A percentile compares a stretch with the other conserved stretches of the same genome.
Evolutionary conservation across 257 asterid species (phyloP).

Genomic region (Lithospermum erythrorhizon): DNA sequence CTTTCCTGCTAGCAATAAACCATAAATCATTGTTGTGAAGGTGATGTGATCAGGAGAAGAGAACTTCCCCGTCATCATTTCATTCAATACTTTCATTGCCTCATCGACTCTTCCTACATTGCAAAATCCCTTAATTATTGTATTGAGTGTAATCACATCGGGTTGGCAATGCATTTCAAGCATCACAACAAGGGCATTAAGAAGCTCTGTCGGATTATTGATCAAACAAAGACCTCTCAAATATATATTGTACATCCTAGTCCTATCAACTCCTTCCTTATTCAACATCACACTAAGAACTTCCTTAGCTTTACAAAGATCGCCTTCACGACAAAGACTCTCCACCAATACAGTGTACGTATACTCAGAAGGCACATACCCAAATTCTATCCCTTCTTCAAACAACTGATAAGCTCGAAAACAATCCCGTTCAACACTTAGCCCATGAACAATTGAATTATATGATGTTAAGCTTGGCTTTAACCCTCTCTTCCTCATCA

Average conservation of each 20-base stretch:
- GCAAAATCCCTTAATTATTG: conserved; percentile 74
- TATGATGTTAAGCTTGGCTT: conserved; percentile 53
- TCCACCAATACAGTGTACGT: conserved; percentile 67
- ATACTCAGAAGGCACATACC: conserved; percentile 65
- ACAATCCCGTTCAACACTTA: conserved; percentile 55
- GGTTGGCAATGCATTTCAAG: conserved; percentile 69
- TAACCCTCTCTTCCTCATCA: conserved; percentile 70
- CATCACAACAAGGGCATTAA: conserved; percentile 66
- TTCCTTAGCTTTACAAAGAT: conserved; percentile 54
- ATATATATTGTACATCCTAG: conserved; percentile 73
- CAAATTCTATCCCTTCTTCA: conserved; percentile 53
- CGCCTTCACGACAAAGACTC: conserved; percentile 52
- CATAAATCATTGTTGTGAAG: conserved; percentile 51
- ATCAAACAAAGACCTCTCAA: conserved; percentile 64
- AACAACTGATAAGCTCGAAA: conserved; percentile 73
- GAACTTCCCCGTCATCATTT: conserved; percentile 65
- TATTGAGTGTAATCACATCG: conserved; percentile 64
- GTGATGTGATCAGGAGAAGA: conserved; percentile 72
- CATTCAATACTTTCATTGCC: conserved; percentile 52
- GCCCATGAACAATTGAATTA: conserved; percentile 66
- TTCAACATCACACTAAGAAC: conserved; percentile 51
- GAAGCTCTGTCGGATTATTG: conserved; percentile 67
- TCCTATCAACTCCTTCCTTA: conserved; percentile 30
- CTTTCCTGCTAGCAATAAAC: conserved; percentile 44
- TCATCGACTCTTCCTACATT: conserved; percentile 57